Evolutionary conservation across 2,329 filamentous ascomycete genomes (phyloP).

Genomic region (Aspergillus brunneoviolaceus): DNA sequence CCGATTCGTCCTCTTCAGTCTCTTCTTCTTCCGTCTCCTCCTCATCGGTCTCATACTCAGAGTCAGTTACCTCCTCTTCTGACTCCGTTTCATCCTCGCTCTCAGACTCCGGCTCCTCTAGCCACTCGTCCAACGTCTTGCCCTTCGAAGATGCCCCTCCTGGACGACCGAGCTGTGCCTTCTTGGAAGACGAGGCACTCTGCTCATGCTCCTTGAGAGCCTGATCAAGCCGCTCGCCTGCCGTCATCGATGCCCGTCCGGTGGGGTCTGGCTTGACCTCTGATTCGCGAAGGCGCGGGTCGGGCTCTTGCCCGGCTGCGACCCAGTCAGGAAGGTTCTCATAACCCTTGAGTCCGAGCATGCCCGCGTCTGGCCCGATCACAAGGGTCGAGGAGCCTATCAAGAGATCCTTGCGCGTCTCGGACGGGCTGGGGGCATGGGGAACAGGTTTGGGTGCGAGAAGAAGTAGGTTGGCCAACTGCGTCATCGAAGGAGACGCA

Average conservation of each 20-base stretch:
- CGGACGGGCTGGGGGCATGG: constrained; percentile 84
- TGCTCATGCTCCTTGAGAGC: constrained; percentile 45
- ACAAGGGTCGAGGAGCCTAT: constrained; percentile 86
- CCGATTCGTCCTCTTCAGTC: constrained; percentile 47
- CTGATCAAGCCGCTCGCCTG: constrained; percentile 45
- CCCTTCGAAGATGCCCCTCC: constrained; percentile 48
- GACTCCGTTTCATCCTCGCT: constrained; percentile 53
- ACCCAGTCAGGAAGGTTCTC: constrained; percentile 83
- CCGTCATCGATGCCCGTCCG: constrained; percentile 34
- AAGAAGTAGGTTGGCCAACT: constrained; percentile 85
- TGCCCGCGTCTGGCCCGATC: constrained; percentile 70
- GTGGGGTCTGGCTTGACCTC: constrained; percentile 42
- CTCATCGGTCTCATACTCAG: constrained; percentile 53
- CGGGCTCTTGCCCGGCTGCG: constrained; percentile 72
- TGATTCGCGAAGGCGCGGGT: constrained; percentile 68
- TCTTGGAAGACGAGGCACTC: constrained; percentile 22
- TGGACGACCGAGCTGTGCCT: constrained; percentile 16
- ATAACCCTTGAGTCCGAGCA: constrained; percentile 76
- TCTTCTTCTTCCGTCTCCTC: constrained; percentile 49
- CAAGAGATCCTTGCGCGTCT: constrained; percentile 72
- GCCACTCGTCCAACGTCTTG: constrained; percentile 91
- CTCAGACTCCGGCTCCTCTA: constrained; percentile 62
- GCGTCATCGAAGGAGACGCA: constrained; percentile 68
- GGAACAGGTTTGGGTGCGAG: constrained; percentile 93
- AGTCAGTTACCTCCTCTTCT: constrained; percentile 54